phyloP scores from a whole-genome alignment of 768 basidiomycete species.

The Xerocomus spinulosus region DNA sequence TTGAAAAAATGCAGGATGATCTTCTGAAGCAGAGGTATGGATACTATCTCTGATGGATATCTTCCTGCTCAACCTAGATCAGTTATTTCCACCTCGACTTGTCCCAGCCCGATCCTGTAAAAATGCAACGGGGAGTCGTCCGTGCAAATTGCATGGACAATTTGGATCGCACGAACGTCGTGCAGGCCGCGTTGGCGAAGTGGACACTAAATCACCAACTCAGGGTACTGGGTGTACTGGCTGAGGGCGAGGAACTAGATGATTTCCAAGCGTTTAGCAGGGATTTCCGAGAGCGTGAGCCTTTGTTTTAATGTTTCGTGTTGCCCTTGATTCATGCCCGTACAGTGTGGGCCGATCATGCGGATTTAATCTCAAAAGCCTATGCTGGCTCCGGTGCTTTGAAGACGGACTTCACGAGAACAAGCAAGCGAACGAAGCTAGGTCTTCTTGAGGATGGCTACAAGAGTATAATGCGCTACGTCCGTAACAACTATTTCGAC shows the following conservation, averaged over 20 bases:
- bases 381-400: slow-evolving; percentile 95
- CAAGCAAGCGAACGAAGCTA: slow-evolving; percentile 79
- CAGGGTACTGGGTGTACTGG: slow-evolving; percentile 64
- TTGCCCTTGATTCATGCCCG: slow-evolving; percentile 6
- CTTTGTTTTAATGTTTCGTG: not conserved
- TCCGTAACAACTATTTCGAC: slow-evolving; percentile 97
- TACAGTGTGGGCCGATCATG: slow-evolving; percentile 97
- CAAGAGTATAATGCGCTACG: slow-evolving; percentile 79
- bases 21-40: slow-evolving; percentile 61
- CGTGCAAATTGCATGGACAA: slow-evolving; percentile 99
- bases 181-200: slow-evolving; percentile 87
- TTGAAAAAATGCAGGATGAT: slow-evolving; percentile 71
- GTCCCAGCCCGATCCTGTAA: slow-evolving; percentile 41
- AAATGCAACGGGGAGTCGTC: slow-evolving; percentile 69
- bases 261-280: slow-evolving; percentile 74
- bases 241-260: slow-evolving; percentile 68
- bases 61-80: slow-evolving; percentile 5
- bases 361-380: slow-evolving; percentile 81
- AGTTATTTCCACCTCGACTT: slow-evolving; percentile 79
- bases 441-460: slow-evolving; percentile 81
- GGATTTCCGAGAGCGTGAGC: slow-evolving; percentile 85
- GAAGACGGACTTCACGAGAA: slow-evolving; percentile 95
- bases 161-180: slow-evolving; percentile 94
- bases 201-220: slow-evolving; percentile 80
- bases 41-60: not conserved